Percentiles rank a stretch among this genome's conserved stretches.
These are phyloP conservation scores for Cyberlindnera bimundalis DNA, from an alignment of 805 yeast genomes.

Conservation along the genomic window DNA sequence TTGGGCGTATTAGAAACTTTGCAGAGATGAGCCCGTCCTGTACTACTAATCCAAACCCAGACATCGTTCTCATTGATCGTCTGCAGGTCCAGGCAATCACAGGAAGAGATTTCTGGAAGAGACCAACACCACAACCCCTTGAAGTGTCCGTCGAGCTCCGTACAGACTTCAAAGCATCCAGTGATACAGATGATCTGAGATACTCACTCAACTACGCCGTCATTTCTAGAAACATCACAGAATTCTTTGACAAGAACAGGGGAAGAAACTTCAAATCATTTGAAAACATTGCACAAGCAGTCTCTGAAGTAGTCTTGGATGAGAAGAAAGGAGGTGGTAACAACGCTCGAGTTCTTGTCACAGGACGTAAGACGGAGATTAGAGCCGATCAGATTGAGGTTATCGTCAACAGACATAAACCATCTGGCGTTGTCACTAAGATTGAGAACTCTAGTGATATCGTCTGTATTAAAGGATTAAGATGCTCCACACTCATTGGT, in stretches of 20 bases:
- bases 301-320: conserved; percentile 43
- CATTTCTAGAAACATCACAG: conserved; percentile 61
- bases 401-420: conserved; percentile 34
- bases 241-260: conserved; percentile 43
- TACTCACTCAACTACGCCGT: conserved; percentile 88
- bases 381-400: conserved; percentile 50
- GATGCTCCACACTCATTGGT: conserved; percentile 78
- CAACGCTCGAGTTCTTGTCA: conserved; percentile 38
- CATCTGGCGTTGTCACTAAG: conserved; percentile 10
- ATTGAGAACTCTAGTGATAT: conserved; percentile 17
- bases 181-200: conserved; percentile 74
- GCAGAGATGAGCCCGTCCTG: neutral
- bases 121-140: conserved; percentile 65
- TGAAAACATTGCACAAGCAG: conserved; percentile 41
- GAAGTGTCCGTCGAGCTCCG: conserved; percentile 53
- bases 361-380: conserved; percentile 54
- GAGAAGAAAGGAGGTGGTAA: conserved; percentile 46
- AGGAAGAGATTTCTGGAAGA: conserved; percentile 75
- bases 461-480: conserved; percentile 46
- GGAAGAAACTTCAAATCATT: conserved; percentile 35
- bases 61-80: conserved; percentile 32
- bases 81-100: conserved; percentile 59
- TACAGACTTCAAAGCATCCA: conserved; percentile 71
- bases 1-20: neutral
- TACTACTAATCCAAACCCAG: conserved; percentile 4